phyloP scores from a whole-genome alignment of 768 basidiomycete genomes.

The Thelephora ganbajun region DNA sequence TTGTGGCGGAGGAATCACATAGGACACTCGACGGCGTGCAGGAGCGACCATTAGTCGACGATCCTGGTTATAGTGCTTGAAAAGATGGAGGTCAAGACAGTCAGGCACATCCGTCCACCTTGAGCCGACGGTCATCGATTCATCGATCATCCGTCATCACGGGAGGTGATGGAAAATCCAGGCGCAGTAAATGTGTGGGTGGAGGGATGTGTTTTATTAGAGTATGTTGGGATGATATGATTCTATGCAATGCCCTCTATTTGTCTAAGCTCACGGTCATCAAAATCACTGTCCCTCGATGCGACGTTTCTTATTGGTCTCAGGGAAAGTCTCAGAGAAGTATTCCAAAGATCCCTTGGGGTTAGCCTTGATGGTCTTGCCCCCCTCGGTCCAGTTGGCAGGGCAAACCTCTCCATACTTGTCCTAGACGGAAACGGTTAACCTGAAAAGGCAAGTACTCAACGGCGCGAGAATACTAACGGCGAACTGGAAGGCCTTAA shows the following conservation, averaged over 20 bases:
- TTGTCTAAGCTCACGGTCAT: too few relatives aligned
- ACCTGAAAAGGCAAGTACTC: neutral
- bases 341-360: slow-evolving; percentile 63
- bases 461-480: slow-evolving; percentile 25
- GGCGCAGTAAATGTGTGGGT: too few relatives aligned
- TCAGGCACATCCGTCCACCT: too few relatives aligned
- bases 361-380: slow-evolving; percentile 73
- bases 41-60: slow-evolving; percentile 15
- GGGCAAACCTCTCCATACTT: slow-evolving; percentile 89
- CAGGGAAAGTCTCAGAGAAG: slow-evolving; percentile 27
- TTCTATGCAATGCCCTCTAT: too few relatives aligned
- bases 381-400: slow-evolving; percentile 75
- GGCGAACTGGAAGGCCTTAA: slow-evolving; percentile 89
- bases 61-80: too few relatives aligned
- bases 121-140: too few relatives aligned
- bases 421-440: slow-evolving; percentile 33
- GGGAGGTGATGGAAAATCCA: too few relatives aligned
- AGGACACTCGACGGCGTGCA: slow-evolving; percentile 63
- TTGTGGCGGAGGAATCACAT: slow-evolving; percentile 65
- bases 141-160: too few relatives aligned
- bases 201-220: too few relatives aligned
- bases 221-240: too few relatives aligned
- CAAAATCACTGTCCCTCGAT: neutral
- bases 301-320: slow-evolving; percentile 9
- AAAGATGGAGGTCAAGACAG: too few relatives aligned